Percentiles rank a stretch among this genome's conserved stretches.
Conservation (phyloP, 106 monocot genomes). For the Dioscorea alata region DNA sequence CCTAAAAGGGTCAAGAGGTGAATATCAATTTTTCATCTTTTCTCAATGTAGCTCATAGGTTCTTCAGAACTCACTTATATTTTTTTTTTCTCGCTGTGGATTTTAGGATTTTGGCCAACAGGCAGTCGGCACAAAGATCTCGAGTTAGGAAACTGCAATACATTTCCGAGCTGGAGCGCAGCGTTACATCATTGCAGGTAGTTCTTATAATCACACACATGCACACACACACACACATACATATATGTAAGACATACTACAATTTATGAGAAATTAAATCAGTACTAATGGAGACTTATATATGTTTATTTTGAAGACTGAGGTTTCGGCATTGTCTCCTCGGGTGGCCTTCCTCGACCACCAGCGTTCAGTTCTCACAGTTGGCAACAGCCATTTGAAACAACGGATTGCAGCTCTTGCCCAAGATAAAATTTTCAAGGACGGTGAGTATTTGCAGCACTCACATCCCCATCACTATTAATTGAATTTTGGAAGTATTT, state of each 20-base stretch:
- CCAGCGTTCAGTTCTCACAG: slow-evolving; percentile 75
- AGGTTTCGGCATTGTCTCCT: slow-evolving; percentile 87
- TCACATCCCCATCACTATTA: not conserved
- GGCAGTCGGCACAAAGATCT: slow-evolving; percentile 83
- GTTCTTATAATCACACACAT: too few relatives aligned
- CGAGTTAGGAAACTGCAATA: slow-evolving; percentile 78
- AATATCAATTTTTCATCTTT: not conserved
- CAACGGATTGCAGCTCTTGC: slow-evolving; percentile 93
- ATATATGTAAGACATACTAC: too few relatives aligned
- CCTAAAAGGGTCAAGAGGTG: slow-evolving; percentile 87
- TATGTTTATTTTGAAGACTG: slow-evolving; percentile 38
- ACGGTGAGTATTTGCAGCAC: slow-evolving; percentile 37
- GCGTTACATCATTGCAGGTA: slow-evolving; percentile 69
- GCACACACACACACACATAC: too few relatives aligned
- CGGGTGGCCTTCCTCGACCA: slow-evolving; percentile 91
- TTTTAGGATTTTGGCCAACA: slow-evolving; percentile 62
- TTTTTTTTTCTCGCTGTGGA: not conserved
- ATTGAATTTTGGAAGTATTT: too few relatives aligned
- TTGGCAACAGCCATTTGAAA: slow-evolving; percentile 92
- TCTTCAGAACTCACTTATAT: not conserved
- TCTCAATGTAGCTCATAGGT: not conserved
- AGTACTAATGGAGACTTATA: not conserved
- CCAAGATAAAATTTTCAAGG: slow-evolving; percentile 95
- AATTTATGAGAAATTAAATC: too few relatives aligned
- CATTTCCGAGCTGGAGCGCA: slow-evolving; percentile 80